Evolutionary conservation across 805 yeast genomes (phyloP), one percentile per base, ranked within the genome.

Genomic region (Zygoascus ofunaensis): DNA sequence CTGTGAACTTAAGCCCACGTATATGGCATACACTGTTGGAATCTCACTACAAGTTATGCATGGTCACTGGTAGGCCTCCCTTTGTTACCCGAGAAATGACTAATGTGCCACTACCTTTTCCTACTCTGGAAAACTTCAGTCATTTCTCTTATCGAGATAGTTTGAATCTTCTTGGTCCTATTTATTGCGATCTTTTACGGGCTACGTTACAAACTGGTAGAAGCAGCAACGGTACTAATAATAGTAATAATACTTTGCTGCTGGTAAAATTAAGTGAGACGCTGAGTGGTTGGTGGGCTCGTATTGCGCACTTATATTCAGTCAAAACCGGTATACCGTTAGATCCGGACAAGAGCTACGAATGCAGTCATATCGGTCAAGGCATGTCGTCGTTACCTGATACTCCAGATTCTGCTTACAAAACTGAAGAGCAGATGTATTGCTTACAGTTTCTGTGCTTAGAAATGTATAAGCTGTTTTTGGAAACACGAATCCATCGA

Each of bases 401-500:
- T 3, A 8, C 23, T 3, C 24, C 39, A 12, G 24, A 18, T 4
- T 12, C 18, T 19, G 19, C 4, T 12, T 14, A 19, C 4, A 4
- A 4, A 3, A 19, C 23, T 20, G 43, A 38, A 18, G 34, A 24
- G 33, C 37, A 35, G 26, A 37, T 36, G 3, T 12, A 30, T 4
- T 23, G 8, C 15, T 26, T 39, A 5, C 49, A 47, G 32, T n/a
- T 39, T 21, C 38, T 38, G 14, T 48, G 38, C 24, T 23, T 49
- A 34, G 43, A 24, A 18, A 39, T 44, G 21, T 38, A 42, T 28
- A 49, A 50, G 44, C 24, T 22, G 18, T 50, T 50, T 34, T 35
- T 50, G 33, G 34, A 49, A 17, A 45, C 51, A 14, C 41, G 53
- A 23, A 48, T 50, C 36, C 44, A 50, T 34, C 34, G 53, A n/a